These are phyloP conservation scores for Nyctanthes arbortristis DNA, from an alignment of 257 asterid genomes.

Conservation along the genomic window DNA sequence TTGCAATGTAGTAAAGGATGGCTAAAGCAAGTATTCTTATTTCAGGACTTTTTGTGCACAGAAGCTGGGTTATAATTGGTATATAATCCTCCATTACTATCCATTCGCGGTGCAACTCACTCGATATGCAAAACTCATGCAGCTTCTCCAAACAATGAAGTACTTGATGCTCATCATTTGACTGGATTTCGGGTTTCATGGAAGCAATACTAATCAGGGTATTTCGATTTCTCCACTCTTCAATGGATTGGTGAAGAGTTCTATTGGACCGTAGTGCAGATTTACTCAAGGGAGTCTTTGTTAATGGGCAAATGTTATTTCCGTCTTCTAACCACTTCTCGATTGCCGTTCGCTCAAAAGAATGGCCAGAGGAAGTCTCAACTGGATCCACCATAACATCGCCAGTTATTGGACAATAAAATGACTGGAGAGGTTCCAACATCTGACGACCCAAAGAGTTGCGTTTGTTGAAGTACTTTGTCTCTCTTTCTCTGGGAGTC, in stretches of 20 bases:
- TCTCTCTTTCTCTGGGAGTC: conserved; percentile 34
- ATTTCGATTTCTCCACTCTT: conserved; percentile 52
- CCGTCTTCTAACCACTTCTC: conserved; percentile 44
- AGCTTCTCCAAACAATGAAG: conserved; percentile 32
- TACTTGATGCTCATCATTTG: conserved; percentile 29
- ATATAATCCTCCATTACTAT: conserved; percentile 48
- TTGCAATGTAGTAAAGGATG: conserved; percentile 39
- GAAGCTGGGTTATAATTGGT: conserved; percentile 34
- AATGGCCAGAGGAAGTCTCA: conserved; percentile 41
- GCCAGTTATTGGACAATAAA: conserved; percentile 44
- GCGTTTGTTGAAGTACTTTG: conserved; percentile 37
- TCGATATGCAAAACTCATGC: conserved; percentile 23
- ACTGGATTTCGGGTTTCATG: conserved; percentile 37
- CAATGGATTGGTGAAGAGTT: conserved; percentile 45
- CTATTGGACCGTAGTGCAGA: conserved; percentile 37
- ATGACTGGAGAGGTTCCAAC: conserved; percentile 50
- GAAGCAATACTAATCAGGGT: conserved; percentile 45
- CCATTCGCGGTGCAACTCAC: conserved; percentile 54
- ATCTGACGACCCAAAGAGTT: conserved; percentile 40
- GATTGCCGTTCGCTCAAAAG: conserved; percentile 45
- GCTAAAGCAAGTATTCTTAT: conserved; percentile 32
- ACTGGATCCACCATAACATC: conserved; percentile 51
- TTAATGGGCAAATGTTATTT: conserved; percentile 41
- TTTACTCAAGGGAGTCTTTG: conserved; percentile 33
- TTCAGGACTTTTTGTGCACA: conserved; percentile 27